A percentile compares a stretch with the other conserved stretches of the same genome.
Evolutionary conservation across 2,329 filamentous ascomycete genomes (phyloP).

Genomic region (Xylariales sp.): DNA sequence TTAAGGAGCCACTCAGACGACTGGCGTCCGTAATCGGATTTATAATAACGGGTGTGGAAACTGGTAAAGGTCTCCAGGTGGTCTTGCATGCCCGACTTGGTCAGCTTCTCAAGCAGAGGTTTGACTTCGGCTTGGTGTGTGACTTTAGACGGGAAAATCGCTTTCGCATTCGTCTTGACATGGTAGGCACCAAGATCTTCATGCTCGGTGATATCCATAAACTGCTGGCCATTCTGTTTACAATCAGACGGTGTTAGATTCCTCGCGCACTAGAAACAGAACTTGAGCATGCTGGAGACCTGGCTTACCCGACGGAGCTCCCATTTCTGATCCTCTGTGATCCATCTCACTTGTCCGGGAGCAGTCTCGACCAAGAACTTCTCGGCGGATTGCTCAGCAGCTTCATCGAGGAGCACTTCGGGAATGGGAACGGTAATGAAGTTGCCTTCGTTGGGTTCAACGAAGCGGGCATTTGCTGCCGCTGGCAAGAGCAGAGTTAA

Average conservation of each 20-base stretch:
- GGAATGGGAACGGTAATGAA: conserved; percentile 45
- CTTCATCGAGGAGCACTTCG: conserved; percentile 27
- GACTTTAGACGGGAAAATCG: conserved; percentile 65
- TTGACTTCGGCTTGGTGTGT: conserved; percentile 61
- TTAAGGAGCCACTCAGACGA: conserved; percentile 84
- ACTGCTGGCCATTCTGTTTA: conserved; percentile 76
- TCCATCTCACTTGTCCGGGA: conserved; percentile 79
- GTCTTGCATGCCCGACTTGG: conserved; percentile 69
- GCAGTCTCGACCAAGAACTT: conserved; percentile 76
- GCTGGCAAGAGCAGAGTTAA: conserved; percentile 51
- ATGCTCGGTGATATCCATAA: conserved; percentile 90
- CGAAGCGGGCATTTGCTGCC: conserved; percentile 49
- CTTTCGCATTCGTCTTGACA: conserved; percentile 30
- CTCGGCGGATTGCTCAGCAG: conserved; percentile 31
- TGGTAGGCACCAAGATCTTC: conserved; percentile 54
- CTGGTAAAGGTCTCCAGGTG: conserved; percentile 75
- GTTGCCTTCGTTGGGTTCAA: conserved; percentile 47
- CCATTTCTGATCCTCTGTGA: conserved; percentile 96
- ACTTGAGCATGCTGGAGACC: not conserved
- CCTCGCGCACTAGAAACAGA: conserved; percentile 9
- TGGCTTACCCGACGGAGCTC: conserved; percentile 71
- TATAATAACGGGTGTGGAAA: conserved; percentile 81
- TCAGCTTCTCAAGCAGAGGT: conserved; percentile 63
- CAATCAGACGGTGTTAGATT: not conserved
- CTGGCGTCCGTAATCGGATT: conserved; percentile 71